Percentiles rank a stretch among this genome's conserved stretches.
Evolutionary conservation across 2,329 filamentous ascomycete genomes (phyloP).

Genomic region (Uncinocarpus reesii): DNA sequence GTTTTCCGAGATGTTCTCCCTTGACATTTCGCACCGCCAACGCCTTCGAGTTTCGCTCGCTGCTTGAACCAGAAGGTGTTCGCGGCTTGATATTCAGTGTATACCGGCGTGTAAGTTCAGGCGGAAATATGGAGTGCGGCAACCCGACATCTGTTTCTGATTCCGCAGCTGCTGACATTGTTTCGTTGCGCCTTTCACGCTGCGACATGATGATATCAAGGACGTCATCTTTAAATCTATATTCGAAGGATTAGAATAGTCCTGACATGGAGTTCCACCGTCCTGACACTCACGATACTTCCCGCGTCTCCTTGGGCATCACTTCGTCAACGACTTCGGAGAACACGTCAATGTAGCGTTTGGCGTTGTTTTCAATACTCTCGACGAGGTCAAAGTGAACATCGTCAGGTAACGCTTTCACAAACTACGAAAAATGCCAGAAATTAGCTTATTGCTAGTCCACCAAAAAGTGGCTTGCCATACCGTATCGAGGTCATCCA

Average conservation of each 20-base stretch:
- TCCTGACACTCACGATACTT: constrained; percentile 54
- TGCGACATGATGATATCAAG: constrained; percentile 94
- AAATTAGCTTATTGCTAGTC: neutral
- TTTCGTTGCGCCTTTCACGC: constrained; percentile 74
- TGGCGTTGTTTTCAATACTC: constrained; percentile 80
- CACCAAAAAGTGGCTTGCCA: constrained; percentile 14
- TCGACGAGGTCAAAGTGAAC: constrained; percentile 58
- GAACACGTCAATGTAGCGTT: constrained; percentile 88
- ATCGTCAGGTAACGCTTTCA: constrained; percentile 58
- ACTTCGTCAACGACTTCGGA: constrained; percentile 79
- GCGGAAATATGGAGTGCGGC: constrained; percentile 71
- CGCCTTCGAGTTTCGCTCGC: constrained; percentile 49
- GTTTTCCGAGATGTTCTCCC: constrained; percentile 80
- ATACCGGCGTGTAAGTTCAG: constrained; percentile 85
- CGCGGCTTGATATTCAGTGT: constrained; percentile 92
- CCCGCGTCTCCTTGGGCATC: constrained; percentile 66
- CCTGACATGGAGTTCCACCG: neutral
- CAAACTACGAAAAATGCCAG: constrained; percentile 48
- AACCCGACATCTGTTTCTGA: constrained; percentile 53
- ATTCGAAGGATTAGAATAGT: constrained; percentile 19
- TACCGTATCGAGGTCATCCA: constrained; percentile 76
- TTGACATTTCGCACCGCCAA: constrained; percentile 88
- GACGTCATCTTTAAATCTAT: constrained; percentile 90
- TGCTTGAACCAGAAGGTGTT: constrained; percentile 58
- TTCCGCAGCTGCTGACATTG: constrained; percentile 57